Base-by-base conservation (phyloP, 1,284 basidiomycete species). In the Apiotrichum domesticum region DNA sequence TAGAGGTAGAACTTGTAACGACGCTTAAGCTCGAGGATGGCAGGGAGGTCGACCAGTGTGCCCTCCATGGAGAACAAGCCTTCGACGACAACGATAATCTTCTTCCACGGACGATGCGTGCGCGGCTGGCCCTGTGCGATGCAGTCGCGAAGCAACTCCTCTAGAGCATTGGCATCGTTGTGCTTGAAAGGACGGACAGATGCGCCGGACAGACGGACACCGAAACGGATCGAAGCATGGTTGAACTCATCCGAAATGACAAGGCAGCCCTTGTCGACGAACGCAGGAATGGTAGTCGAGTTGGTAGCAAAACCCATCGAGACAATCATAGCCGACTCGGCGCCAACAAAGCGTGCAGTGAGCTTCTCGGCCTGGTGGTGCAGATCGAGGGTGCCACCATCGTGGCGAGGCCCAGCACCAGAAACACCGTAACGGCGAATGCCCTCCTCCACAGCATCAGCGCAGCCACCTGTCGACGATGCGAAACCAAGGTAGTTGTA, bases 401-500 rank as follows among this genome's bases (percentile, higher is more conserved):
- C 90, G 37, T 92, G 82, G 46, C 93, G 84, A 9, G 87, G 73
- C 29, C 90, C 91, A 59, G 85, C 86, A 0, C 86, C 80, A 11
- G 86, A 84, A 39, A 96, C 79, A 43, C 94, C 93, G 69, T 90
- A 93, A 6, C 85, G 83, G 57, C 80, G 80, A 68, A 96, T 83
- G 10, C 80, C 78, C 64, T 88, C 86, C 70, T 94, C 90, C 14
- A 93, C 93, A 0, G 88, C 89, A 69, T 98, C 94, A 2, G 95
- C 89, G 69, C 93, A 97, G 9, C 88, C 89, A 34, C 96, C 95
- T 13, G 85, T 84, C 33, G 88, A 90, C 74, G 97, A 92, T 1
- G 95, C 95, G 70, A 98, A 99, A 5, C 96, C 95, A 66, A 99
- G 90, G 73, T 99, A 99, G 79, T 99, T 99, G 82, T 99, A 98